Conservation (phyloP, 176 grass and related monocot genomes). For the Eleusine coracana region DNA sequence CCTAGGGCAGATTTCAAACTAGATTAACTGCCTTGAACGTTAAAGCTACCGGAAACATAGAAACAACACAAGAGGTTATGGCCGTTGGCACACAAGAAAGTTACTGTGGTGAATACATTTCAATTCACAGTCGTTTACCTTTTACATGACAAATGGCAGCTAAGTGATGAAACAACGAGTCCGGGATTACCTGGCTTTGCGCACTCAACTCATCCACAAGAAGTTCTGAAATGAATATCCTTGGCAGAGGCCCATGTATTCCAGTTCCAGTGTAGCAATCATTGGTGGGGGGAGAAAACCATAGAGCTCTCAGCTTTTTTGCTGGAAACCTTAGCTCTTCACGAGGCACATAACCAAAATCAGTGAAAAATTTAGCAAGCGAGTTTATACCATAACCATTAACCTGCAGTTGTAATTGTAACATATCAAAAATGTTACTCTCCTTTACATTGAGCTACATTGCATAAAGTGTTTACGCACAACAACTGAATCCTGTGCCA, state of each 20-base stretch:
- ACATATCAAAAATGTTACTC: slow-evolving; percentile 14
- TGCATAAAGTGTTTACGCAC: background rate
- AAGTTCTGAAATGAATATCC: slow-evolving; percentile 98
- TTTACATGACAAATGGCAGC: background rate
- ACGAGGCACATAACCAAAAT: slow-evolving; percentile 79
- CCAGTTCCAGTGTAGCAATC: slow-evolving; percentile 59
- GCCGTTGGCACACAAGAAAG: background rate
- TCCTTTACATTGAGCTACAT: slow-evolving; percentile 12
- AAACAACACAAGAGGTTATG: slow-evolving; percentile 20
- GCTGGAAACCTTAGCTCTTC: slow-evolving; percentile 93
- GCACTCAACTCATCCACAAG: slow-evolving; percentile 80
- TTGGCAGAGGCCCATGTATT: slow-evolving; percentile 74
- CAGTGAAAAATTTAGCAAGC: slow-evolving; percentile 76
- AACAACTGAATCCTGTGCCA: slow-evolving; percentile 20
- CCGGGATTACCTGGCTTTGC: slow-evolving; percentile 68
- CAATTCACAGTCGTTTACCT: slow-evolving; percentile 13
- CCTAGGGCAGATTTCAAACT: background rate
- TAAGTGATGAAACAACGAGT: slow-evolving; percentile 1
- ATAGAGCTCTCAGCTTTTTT: slow-evolving; percentile 89
- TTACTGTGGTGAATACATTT: slow-evolving; percentile 30
- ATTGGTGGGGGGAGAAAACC: slow-evolving; percentile 82
- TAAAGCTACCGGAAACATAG: background rate
- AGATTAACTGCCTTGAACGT: background rate
- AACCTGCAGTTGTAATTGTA: slow-evolving; percentile 64
- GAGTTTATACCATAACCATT: slow-evolving; percentile 93